These are phyloP conservation scores for Boeremia exigua DNA, from an alignment of 2,329 filamentous ascomycete genomes.

Conservation along the genomic window DNA sequence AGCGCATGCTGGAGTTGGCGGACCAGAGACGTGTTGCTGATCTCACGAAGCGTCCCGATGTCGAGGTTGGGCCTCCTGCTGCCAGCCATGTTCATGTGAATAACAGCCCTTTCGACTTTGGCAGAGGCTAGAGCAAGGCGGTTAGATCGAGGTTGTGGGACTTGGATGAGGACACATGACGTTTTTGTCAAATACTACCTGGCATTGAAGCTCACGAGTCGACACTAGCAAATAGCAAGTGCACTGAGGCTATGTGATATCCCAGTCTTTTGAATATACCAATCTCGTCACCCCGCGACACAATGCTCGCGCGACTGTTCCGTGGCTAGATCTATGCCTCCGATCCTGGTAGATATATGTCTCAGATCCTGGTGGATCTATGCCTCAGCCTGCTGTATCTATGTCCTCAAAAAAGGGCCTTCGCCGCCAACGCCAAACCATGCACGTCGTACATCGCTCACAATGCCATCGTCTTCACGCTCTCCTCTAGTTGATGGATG, in stretches of 20 bases:
- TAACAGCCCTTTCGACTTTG: too few relatives aligned
- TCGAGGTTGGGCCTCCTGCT: neutral
- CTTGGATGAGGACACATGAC: too few relatives aligned
- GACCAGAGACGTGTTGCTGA: constrained; percentile 26
- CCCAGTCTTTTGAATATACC: too few relatives aligned
- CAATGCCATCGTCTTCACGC: constrained; percentile 10
- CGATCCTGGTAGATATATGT: too few relatives aligned
- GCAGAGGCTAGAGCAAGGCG: neutral
- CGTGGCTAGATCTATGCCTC: neutral
- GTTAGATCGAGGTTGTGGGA: too few relatives aligned
- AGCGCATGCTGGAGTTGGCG: constrained; percentile 28
- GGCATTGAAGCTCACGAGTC: too few relatives aligned
- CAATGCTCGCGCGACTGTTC: neutral
- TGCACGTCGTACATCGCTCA: constrained; percentile 27
- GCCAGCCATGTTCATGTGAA: too few relatives aligned
- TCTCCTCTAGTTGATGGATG: neutral
- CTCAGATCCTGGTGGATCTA: neutral
- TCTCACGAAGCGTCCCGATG: neutral
- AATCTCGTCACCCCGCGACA: neutral
- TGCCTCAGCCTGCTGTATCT: constrained; percentile 2
- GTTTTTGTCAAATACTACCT: too few relatives aligned
- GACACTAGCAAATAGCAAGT: too few relatives aligned
- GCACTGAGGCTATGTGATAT: too few relatives aligned
- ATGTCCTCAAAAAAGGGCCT: constrained; percentile 12
- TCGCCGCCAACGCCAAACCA: constrained; percentile 30